A percentile compares a stretch with the other conserved stretches of the same genome.
Conservation (phyloP, 2,329 filamentous ascomycete species). For the Akanthomyces uredinophilus region DNA sequence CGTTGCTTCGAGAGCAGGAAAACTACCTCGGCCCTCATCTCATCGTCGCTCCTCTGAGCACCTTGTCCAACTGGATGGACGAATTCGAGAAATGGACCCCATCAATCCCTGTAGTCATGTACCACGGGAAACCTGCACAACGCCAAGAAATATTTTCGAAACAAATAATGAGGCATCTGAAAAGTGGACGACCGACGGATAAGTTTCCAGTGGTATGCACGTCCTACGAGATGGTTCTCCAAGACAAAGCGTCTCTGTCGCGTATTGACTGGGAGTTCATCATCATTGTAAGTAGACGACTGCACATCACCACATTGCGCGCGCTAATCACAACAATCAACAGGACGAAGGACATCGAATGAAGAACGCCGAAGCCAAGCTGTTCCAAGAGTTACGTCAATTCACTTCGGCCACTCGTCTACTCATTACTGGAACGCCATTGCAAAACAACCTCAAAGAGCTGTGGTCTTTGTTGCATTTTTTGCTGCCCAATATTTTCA, state of each 20-base stretch:
- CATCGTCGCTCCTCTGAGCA: constrained; percentile 85
- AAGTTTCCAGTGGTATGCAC: constrained; percentile 91
- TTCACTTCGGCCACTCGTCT: constrained; percentile 88
- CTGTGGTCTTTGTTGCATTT: constrained; percentile 95
- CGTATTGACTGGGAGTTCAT: constrained; percentile 96
- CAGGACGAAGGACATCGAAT: constrained; percentile 92
- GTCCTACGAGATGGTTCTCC: constrained; percentile 92
- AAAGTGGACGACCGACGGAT: constrained; percentile 49
- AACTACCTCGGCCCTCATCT: constrained; percentile 80
- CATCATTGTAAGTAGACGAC: constrained; percentile 62
- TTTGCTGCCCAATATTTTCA: constrained; percentile 85
- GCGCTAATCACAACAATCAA: constrained; percentile 18
- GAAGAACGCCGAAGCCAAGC: constrained; percentile 91
- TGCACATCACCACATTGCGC: background rate
- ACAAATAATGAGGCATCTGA: constrained; percentile 65
- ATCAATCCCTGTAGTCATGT: constrained; percentile 79
- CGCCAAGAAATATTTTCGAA: constrained; percentile 70
- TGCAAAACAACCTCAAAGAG: constrained; percentile 94
- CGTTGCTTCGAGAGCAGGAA: constrained; percentile 80
- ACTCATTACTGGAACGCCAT: constrained; percentile 87
- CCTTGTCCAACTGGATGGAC: constrained; percentile 90
- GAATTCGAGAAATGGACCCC: constrained; percentile 92
- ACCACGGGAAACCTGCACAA: constrained; percentile 78
- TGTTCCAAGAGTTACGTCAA: constrained; percentile 82
- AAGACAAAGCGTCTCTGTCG: constrained; percentile 74